These are phyloP conservation scores for Penstemon newberryi DNA, from an alignment of 257 asterid genomes.

Conservation along the genomic window DNA sequence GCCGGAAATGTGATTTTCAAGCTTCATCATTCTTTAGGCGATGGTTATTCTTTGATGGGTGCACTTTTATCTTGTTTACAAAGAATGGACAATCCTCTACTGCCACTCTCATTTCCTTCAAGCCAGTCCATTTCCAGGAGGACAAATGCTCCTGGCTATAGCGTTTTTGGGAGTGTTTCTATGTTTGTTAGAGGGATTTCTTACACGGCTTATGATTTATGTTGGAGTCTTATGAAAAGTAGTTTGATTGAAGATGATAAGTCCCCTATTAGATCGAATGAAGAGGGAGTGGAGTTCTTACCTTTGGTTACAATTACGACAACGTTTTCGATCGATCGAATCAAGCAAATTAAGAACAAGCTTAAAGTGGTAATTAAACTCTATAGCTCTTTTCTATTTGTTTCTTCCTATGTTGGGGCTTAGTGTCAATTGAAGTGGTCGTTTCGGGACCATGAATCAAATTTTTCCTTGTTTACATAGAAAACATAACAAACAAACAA, in stretches of 20 bases:
- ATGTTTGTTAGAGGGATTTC: not conserved
- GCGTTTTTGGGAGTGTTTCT: not conserved
- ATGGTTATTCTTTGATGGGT: slow-evolving; percentile 44
- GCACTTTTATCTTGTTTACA: slow-evolving; percentile 43
- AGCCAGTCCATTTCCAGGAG: not conserved
- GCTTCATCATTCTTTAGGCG: slow-evolving; percentile 45
- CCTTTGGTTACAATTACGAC: slow-evolving; percentile 14
- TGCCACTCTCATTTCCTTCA: slow-evolving; percentile 38
- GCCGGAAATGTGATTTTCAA: slow-evolving; percentile 32
- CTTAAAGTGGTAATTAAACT: slow-evolving; percentile 27
- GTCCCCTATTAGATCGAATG: slow-evolving; percentile 36
- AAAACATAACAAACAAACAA: too few relatives aligned
- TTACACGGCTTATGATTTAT: slow-evolving; percentile 33
- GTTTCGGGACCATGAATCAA: too few relatives aligned
- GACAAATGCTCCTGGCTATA: not conserved
- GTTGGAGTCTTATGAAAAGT: slow-evolving; percentile 34
- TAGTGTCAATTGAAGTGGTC: too few relatives aligned
- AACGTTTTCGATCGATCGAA: slow-evolving; percentile 28
- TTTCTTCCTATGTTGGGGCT: too few relatives aligned
- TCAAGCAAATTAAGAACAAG: slow-evolving; percentile 36
- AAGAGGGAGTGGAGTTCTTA: slow-evolving; percentile 32
- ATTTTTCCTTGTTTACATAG: too few relatives aligned
- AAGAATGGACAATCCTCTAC: slow-evolving; percentile 36
- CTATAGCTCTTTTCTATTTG: not conserved
- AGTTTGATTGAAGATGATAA: slow-evolving; percentile 30